These are phyloP conservation scores for Pyrenula aspistea DNA, from an alignment of 495 filamentous ascomycete genomes.

Conservation along the genomic window DNA sequence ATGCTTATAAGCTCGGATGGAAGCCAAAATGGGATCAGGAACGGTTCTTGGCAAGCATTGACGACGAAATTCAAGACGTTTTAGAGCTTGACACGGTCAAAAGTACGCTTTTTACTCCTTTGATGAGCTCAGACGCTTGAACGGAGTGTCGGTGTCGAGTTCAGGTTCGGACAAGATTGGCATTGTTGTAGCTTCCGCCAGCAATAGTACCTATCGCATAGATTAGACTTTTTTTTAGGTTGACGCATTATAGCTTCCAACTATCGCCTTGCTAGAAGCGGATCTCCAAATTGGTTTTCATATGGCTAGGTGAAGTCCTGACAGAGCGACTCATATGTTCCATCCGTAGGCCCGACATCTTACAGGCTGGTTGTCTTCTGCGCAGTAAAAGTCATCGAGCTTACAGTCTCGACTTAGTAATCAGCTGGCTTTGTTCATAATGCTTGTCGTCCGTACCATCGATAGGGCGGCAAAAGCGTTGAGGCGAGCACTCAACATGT, in stretches of 20 bases:
- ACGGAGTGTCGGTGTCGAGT: neutral
- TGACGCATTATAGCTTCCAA: neutral
- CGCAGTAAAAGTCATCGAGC: neutral
- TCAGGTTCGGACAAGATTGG: neutral
- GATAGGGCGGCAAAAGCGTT: no score
- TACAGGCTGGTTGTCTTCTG: neutral
- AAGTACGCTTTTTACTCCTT: constrained; percentile 10
- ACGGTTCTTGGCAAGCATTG: constrained; percentile 20
- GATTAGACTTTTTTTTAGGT: neutral
- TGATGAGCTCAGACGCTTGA: neutral
- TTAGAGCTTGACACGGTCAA: constrained; percentile 20
- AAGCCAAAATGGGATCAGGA: constrained; percentile 21
- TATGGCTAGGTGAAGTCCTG: neutral
- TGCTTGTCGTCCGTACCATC: no score
- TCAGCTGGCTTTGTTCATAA: neutral
- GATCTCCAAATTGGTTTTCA: neutral
- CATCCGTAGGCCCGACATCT: neutral
- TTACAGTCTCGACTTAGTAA: neutral
- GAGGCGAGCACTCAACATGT: no score
- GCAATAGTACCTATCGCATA: neutral
- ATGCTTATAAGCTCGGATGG: constrained; percentile 21
- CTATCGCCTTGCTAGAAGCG: neutral
- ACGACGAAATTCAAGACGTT: constrained; percentile 21
- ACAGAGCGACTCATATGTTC: neutral
- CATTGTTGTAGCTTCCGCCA: neutral